Evolutionary conservation across 352 stramenopile genomes (phyloP).

Genomic region (Saprolegnia diclina): DNA sequence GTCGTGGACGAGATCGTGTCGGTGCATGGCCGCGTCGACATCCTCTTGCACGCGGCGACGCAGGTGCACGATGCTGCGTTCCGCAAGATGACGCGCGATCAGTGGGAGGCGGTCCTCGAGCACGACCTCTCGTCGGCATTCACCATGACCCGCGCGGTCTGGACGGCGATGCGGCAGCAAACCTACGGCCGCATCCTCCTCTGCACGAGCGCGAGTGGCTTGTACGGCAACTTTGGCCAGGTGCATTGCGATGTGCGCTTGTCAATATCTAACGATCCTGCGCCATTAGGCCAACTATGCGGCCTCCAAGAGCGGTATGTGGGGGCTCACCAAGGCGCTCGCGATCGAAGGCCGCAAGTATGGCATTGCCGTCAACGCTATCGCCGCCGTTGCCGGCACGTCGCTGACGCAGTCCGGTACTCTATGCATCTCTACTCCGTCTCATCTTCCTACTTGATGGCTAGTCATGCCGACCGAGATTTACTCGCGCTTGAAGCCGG

Average conservation of each 20-base stretch:
- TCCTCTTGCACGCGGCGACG: slow-evolving; percentile 33
- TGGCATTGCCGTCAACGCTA: slow-evolving; percentile 66
- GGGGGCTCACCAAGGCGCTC: slow-evolving; percentile 59
- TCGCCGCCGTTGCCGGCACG: slow-evolving; percentile 60
- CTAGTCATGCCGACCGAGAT: slow-evolving; percentile 56
- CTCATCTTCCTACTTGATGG: neutral
- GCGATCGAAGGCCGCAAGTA: slow-evolving; percentile 72
- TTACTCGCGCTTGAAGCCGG: slow-evolving; percentile 47
- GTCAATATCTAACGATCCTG: too few species aligned
- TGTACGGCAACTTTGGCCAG: slow-evolving; percentile 77
- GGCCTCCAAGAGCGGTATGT: slow-evolving; percentile 68
- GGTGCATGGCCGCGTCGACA: slow-evolving; percentile 11
- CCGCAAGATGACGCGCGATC: slow-evolving; percentile 58
- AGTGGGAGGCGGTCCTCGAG: slow-evolving; percentile 37
- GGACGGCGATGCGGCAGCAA: slow-evolving; percentile 62
- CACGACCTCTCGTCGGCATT: slow-evolving; percentile 33
- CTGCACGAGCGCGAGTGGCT: slow-evolving; percentile 51
- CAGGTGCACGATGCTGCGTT: slow-evolving; percentile 69
- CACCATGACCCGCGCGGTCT: slow-evolving; percentile 54
- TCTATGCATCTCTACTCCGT: neutral
- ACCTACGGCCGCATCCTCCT: slow-evolving; percentile 71
- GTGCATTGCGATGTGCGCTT: neutral
- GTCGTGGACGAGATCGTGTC: slow-evolving; percentile 16
- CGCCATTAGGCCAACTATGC: slow-evolving; percentile 59
- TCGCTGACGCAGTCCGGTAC: slow-evolving; percentile 45